phyloP scores from a whole-genome alignment of 2,329 filamentous ascomycete genomes.

The Ophiocordyceps camponoti-leonardi region DNA sequence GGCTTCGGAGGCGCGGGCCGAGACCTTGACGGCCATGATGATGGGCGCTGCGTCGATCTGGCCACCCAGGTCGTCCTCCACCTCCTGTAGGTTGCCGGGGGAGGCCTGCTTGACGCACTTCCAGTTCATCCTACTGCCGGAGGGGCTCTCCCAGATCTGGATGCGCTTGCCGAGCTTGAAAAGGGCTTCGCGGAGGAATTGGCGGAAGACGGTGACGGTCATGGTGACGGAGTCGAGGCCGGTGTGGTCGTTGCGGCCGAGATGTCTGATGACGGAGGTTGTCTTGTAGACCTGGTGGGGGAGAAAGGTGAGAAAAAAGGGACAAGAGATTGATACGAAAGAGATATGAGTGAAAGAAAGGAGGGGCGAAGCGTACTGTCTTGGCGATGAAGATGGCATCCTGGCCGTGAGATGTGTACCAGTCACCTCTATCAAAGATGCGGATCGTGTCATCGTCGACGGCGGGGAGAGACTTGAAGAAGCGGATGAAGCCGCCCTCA shows the following conservation, averaged over 20 bases:
- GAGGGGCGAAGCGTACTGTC: conserved; percentile 32
- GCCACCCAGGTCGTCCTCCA: conserved; percentile 84
- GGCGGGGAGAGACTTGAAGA: conserved; percentile 71
- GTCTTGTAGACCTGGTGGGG: conserved; percentile 76
- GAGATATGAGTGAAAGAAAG: background rate
- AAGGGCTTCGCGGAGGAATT: conserved; percentile 85
- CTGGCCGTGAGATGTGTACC: conserved; percentile 83
- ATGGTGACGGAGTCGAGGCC: conserved; percentile 87
- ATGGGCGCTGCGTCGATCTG: conserved; percentile 82
- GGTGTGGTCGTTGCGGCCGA: conserved; percentile 71
- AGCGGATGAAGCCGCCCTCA: conserved; percentile 90
- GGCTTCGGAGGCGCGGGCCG: conserved; percentile 70
- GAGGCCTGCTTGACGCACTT: conserved; percentile 83
- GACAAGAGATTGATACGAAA: background rate
- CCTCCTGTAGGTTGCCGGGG: conserved; percentile 88
- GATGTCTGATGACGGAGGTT: conserved; percentile 80
- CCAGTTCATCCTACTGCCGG: conserved; percentile 77
- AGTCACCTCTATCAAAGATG: conserved; percentile 88
- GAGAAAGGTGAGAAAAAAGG: background rate
- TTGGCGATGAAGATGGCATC: conserved; percentile 72
- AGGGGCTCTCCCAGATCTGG: conserved; percentile 70
- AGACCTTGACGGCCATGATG: conserved; percentile 87
- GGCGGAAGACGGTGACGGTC: conserved; percentile 86
- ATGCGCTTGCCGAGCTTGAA: conserved; percentile 82
- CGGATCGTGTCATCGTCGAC: conserved; percentile 62